Base-by-base conservation (phyloP, 768 basidiomycete species). In the Naematelia aurantialba region DNA sequence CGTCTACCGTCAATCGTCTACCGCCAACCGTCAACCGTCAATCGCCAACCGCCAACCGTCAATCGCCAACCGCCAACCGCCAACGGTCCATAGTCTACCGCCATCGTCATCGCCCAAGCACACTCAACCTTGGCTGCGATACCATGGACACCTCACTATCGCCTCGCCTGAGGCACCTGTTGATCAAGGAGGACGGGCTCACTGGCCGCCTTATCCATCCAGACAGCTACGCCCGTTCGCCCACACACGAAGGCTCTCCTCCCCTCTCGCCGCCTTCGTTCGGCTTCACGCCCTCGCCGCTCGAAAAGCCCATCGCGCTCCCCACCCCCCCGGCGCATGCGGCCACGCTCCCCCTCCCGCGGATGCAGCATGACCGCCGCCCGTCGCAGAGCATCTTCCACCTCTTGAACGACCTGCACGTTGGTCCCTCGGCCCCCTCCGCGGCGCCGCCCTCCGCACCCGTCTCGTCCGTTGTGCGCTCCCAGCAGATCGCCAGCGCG, bases 131-230 rank as follows among this genome's bases (percentile, higher is more conserved):
- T 26, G 11, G n/a, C 1, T 2, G 11, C 44, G 11, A 42, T 34
- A 17, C 52, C 51, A 45, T 27, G 24, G 24, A 59, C 51, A 31
- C 58, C 51, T 22, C 52, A 17, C 45, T 45, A 24, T 25, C 59
- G 30, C 19, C 59, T 48, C 17, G 31, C 25, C 10, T 60, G 17
- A 61, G 63, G 13, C 52, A 21, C 47, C 48, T 52, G 59, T 46
- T 55, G 52, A 69, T 72, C 22, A 59, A 68, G 17, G 70, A 69
- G 31, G 66, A 68, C 44, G 54, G 60, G 4, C 25, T 11, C 21
- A 67, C 65, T 1, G 68, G 62, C 24, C 25, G 27, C 4, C 46
- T 66, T 17, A 48, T 59, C 45, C 29, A 64, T 42, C 62, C 67
- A 12, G 31, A 44, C 8, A 52, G 63, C n/a, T 34, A 19, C 25